Evolutionary conservation across 306 rosid species (phyloP).

Genomic region (Acacia crassicarpa): DNA sequence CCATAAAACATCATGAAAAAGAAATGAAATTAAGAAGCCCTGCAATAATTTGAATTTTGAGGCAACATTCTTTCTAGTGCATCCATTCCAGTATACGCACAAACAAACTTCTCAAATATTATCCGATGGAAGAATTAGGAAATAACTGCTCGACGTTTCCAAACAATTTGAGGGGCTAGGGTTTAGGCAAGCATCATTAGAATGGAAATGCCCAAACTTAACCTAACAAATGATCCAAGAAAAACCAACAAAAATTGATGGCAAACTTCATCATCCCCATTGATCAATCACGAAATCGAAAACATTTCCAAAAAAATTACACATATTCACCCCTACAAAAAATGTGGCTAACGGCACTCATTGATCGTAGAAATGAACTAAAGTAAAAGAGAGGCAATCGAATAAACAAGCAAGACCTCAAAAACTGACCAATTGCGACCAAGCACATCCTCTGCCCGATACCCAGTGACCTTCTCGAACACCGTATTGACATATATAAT

Average conservation of each 20-base stretch:
- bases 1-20: neutral
- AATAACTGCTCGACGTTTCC: neutral
- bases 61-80: neutral
- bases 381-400: neutral
- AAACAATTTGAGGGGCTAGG: neutral
- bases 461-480: constrained; percentile 88
- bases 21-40: neutral
- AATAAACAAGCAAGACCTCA: neutral
- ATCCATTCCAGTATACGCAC: neutral
- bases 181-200: neutral
- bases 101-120: neutral
- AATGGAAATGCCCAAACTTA: constrained; percentile 7
- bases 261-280: neutral
- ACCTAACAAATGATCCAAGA: neutral
- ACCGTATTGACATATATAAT: constrained; percentile 93
- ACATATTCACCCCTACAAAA: neutral
- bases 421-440: constrained; percentile 90
- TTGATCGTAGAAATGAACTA: neutral
- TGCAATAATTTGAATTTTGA: neutral
- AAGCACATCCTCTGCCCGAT: constrained; percentile 94
- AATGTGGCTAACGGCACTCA: neutral
- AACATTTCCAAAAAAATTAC: neutral
- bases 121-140: neutral
- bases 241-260: neutral
- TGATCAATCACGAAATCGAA: neutral